These are phyloP conservation scores for Closterium sp. DNA, from an alignment of 139 green algal species.

Conservation along the genomic window DNA sequence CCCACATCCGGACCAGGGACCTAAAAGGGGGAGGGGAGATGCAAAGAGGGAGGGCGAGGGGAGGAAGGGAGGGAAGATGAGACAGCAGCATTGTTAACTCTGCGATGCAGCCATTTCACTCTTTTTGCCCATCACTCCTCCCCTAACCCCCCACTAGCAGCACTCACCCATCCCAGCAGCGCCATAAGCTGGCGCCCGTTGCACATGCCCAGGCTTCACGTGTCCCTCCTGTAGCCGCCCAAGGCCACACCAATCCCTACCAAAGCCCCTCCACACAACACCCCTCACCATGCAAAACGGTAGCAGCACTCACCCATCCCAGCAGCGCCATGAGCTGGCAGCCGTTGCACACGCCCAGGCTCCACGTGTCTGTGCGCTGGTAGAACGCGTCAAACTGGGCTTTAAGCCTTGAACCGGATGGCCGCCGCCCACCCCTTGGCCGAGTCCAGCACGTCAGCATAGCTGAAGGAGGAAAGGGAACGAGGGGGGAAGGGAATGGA, in stretches of 20 bases:
- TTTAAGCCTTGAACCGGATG: conserved; percentile 90
- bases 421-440: conserved; percentile 96
- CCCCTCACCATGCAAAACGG: no score
- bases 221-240: no score
- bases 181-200: conserved; percentile 99
- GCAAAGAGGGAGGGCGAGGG: no score
- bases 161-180: conserved; percentile 91
- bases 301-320: conserved; percentile 96
- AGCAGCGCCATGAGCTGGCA: conserved; percentile 99
- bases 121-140: neutral
- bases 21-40: neutral
- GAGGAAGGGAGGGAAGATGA: no score
- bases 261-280: no score
- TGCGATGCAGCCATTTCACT: conserved; percentile 12
- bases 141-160: conserved; percentile 36
- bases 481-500: no score
- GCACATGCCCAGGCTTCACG: conserved; percentile 94
- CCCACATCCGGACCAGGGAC: conserved; percentile 29
- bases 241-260: no score
- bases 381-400: conserved; percentile 82
- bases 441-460: no score
- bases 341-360: conserved; percentile 97
- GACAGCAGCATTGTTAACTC: no score
- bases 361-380: conserved; percentile 84
- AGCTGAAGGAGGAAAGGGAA: no score